Base-by-base conservation (phyloP, 2,329 filamentous ascomycete genomes). In the Fusarium nurragi region DNA sequence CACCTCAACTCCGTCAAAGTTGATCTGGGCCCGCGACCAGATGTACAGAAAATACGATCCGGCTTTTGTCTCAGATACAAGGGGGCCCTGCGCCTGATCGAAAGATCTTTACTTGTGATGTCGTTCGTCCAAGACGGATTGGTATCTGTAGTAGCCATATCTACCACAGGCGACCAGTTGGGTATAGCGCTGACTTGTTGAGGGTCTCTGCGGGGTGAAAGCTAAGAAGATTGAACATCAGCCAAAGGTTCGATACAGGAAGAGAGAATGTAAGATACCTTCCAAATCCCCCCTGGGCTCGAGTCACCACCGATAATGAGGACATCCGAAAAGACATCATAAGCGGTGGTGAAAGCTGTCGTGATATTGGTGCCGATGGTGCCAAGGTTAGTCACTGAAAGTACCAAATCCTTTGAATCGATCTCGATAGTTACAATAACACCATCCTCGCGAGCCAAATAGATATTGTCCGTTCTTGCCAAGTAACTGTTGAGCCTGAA, bases 401-500 rank as follows among this genome's bases (percentile, higher is more conserved):
- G 81, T 50, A 89, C 75, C 66, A 86, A 80, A 41, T 83, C 84
- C 63, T 80, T 80, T 7, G 83, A 83, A 39, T 86, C 85, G 57
- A 92, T 87, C 66, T 93, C 88, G 6, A 94, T 77, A 65, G 90
- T 91, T 51, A 89, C 85, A 11, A 97, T 84, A 45, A 89, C 81
- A 4, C 95, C 95, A 73, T 98, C 94, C 77, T 98, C 94, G 52
- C 94, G 88, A 12, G 90, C 91, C 16, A 99, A 80, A 72, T 95
- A 97, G 45, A 98, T 88, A 59, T 90, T 88, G 72, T 98, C 95
- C 32, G 88, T 87, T 18, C 80, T 83, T 51, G 84, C 79, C 49
- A 85, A 85, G 66, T 89, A 90, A 13, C 80, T 77, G 59, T 84
- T 84, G 22, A 88, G 84, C 9, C 94, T 88, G 58, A 87, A 84